Evolutionary conservation across 2,329 filamentous ascomycete species (phyloP).

Genomic region (Dactylellina haptotyla): DNA sequence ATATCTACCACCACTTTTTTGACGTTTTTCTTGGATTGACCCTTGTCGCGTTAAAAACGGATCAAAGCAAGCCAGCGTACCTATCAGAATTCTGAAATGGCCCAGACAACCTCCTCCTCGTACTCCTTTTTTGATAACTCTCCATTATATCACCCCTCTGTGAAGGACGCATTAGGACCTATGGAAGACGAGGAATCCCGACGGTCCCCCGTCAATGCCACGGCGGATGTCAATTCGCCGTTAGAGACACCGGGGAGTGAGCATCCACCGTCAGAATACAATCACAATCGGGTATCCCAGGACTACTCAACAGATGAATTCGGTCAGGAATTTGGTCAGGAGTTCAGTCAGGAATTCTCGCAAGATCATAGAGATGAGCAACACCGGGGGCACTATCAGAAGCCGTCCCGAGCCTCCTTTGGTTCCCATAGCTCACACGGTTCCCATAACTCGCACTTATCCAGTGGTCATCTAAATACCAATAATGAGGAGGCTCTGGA

Average conservation of each 20-base stretch:
- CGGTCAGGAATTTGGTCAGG: constrained; percentile 17
- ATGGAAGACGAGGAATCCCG: constrained; percentile 50
- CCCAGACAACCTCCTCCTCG: constrained; percentile 48
- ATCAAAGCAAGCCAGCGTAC: not conserved
- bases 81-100: constrained; percentile 33
- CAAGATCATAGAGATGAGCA: constrained; percentile 13
- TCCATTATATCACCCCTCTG: constrained; percentile 53
- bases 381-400: constrained; percentile 38
- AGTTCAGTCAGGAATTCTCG: constrained; percentile 25
- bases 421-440: constrained; percentile 41
- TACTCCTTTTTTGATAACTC: constrained; percentile 53
- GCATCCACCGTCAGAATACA: constrained; percentile 34
- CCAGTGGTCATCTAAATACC: not conserved
- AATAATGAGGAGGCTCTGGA: constrained; percentile 31
- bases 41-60: constrained; percentile 1
- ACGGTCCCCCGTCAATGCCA: constrained; percentile 30
- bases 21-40: not conserved
- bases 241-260: constrained; percentile 29
- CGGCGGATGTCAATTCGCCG: constrained; percentile 36
- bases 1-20: constrained; percentile 9
- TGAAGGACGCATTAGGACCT: constrained; percentile 37
- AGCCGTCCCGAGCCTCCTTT: constrained; percentile 39
- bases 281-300: constrained; percentile 35
- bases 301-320: constrained; percentile 47
- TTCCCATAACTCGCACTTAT: constrained; percentile 20